Evolutionary conservation across 257 asterid species (phyloP).

Genomic region (Gentiana straminea): DNA sequence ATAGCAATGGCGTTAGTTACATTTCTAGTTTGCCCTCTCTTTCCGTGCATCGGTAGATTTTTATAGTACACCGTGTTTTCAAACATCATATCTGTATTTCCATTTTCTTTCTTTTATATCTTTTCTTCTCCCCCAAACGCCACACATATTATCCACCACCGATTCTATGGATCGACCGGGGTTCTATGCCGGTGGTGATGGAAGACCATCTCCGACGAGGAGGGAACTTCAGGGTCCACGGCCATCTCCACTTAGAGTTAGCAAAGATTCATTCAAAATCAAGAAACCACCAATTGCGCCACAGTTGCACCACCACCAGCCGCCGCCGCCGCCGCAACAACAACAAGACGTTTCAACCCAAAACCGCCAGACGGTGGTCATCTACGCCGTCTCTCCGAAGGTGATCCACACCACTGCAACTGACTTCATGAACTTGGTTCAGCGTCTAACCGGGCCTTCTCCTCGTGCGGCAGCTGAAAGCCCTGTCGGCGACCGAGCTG

Average conservation of each 20-base stretch:
- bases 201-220: constrained; percentile 48
- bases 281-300: constrained; percentile 77
- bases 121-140: too few relatives aligned
- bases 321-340: constrained; percentile 6
- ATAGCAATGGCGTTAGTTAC: too few relatives aligned
- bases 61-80: too few relatives aligned
- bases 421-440: constrained; percentile 83
- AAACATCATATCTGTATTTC: too few relatives aligned
- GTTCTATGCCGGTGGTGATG: constrained; percentile 28
- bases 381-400: constrained; percentile 81
- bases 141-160: constrained; percentile 14
- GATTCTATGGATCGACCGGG: constrained; percentile 45
- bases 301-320: constrained; percentile 20
- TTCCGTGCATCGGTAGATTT: too few relatives aligned
- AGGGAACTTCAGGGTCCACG: constrained; percentile 87
- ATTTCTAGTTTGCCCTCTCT: too few relatives aligned
- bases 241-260: constrained; percentile 77
- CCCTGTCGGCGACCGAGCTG: constrained; percentile 16
- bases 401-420: constrained; percentile 72
- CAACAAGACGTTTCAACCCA: constrained; percentile 6
- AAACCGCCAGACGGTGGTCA: constrained; percentile 67
- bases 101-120: too few relatives aligned
- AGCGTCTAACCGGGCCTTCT: constrained; percentile 77
- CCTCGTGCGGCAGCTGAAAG: constrained; percentile 13
- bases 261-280: constrained; percentile 82